These are phyloP conservation scores for Pleoardoris graminearum DNA, from an alignment of 2,329 filamentous ascomycete species.

Conservation along the genomic window DNA sequence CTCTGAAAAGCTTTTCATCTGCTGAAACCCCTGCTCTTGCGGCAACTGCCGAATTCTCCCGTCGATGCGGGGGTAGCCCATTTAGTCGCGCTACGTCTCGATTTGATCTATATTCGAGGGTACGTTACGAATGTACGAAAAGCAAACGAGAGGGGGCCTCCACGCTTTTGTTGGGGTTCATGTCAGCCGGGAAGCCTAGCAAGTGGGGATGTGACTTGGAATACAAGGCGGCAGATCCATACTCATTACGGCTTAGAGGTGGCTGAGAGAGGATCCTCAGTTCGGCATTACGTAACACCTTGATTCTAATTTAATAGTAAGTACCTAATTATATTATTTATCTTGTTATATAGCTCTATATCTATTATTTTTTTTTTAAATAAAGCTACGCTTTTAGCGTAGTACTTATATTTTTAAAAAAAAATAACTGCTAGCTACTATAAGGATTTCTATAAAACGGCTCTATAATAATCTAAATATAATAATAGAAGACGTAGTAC, in stretches of 20 bases:
- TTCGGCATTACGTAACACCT: no score
- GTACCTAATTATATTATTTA: no score
- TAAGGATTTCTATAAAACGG: no score
- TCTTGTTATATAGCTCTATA: no score
- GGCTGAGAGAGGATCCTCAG: neutral
- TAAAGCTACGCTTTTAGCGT: no score
- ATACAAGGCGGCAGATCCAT: constrained; percentile 3
- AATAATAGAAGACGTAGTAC: no score
- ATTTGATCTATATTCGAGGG: no score
- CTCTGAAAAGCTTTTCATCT: neutral
- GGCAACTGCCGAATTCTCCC: neutral
- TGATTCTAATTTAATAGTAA: no score
- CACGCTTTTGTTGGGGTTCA: neutral
- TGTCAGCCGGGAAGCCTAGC: neutral
- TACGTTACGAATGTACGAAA: neutral
- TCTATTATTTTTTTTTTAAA: no score
- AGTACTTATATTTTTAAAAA: no score
- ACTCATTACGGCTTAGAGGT: neutral
- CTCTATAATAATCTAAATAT: no score
- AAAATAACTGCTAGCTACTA: no score
- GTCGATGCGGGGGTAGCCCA: neutral
- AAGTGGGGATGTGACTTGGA: neutral
- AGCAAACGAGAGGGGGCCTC: neutral
- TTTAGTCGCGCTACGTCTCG: neutral
- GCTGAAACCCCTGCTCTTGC: neutral